Evolutionary conservation across 2,329 filamentous ascomycete species (phyloP).

Genomic region (Biscogniauxia sp.): DNA sequence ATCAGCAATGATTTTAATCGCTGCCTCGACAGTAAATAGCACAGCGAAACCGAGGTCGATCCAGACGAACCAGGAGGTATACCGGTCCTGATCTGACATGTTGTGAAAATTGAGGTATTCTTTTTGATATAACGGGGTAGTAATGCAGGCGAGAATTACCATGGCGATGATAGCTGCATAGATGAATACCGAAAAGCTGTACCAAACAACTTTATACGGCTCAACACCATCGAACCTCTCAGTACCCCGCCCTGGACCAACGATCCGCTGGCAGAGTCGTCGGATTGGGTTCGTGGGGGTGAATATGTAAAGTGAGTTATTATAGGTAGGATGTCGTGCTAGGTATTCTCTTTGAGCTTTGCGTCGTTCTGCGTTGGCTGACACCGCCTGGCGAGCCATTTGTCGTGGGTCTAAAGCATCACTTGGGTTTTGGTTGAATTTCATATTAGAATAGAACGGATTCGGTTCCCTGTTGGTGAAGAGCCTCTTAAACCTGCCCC

Average conservation of each 20-base stretch:
- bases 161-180: slow-evolving; percentile 94
- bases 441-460: slow-evolving; percentile 81
- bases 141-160: slow-evolving; percentile 94
- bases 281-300: slow-evolving; percentile 74
- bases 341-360: slow-evolving; percentile 90
- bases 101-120: slow-evolving; percentile 66
- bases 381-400: slow-evolving; percentile 88
- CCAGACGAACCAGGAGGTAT: slow-evolving; percentile 90
- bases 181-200: slow-evolving; percentile 87
- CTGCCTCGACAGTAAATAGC: slow-evolving; percentile 80
- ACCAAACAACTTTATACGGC: slow-evolving; percentile 88
- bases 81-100: slow-evolving; percentile 43
- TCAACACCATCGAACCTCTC: slow-evolving; percentile 87
- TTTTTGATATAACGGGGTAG: slow-evolving; percentile 90
- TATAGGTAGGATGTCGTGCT: slow-evolving; percentile 82
- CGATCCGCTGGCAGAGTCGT: slow-evolving; percentile 80
- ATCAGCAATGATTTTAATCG: slow-evolving; percentile 92
- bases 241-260: slow-evolving; percentile 83
- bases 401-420: slow-evolving; percentile 79
- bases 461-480: slow-evolving; percentile 76
- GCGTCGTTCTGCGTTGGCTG: slow-evolving; percentile 77
- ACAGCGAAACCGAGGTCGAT: slow-evolving; percentile 86
- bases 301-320: slow-evolving; percentile 88
- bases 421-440: slow-evolving; percentile 64
- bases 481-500: slow-evolving; percentile 56